phyloP scores from a whole-genome alignment of 257 asterid species.

The Nemophila menziesii region DNA sequence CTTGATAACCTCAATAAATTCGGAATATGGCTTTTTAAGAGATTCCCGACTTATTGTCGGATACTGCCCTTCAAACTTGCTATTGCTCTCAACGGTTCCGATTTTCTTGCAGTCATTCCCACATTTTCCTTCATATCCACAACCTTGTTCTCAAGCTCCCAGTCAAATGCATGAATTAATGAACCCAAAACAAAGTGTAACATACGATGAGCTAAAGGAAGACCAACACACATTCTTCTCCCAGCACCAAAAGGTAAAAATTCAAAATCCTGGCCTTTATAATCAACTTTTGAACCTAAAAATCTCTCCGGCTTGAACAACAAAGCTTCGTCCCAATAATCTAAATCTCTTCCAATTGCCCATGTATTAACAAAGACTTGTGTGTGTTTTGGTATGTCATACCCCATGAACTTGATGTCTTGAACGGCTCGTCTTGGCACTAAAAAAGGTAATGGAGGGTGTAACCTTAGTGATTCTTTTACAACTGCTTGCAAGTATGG shows the following conservation, averaged over 20 bases:
- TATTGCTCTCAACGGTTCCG: not conserved
- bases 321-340: conserved; percentile 4
- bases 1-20: too few relatives aligned
- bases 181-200: conserved; percentile 3
- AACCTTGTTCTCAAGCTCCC: not conserved
- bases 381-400: conserved; percentile 20
- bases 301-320: conserved; percentile 6
- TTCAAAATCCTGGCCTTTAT: conserved; percentile 19
- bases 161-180: not conserved
- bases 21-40: too few relatives aligned
- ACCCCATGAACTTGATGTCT: conserved; percentile 5
- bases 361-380: conserved; percentile 21
- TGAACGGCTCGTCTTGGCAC: not conserved
- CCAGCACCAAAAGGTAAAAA: conserved; percentile 22
- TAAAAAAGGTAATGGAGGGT: conserved; percentile 20
- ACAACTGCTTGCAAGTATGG: conserved; percentile 28
- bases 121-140: conserved; percentile 8
- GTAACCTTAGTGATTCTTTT: conserved; percentile 24
- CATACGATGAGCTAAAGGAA: conserved; percentile 17
- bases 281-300: conserved; percentile 10
- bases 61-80: too few relatives aligned
- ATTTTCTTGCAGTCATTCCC: not conserved
- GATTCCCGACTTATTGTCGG: too few relatives aligned
- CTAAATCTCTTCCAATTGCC: conserved; percentile 23
- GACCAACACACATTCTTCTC: conserved; percentile 18